Evolutionary conservation across 2,329 filamentous ascomycete genomes (phyloP), one percentile per base, ranked within the genome.

Genomic region (Penicillium griseofulvum): DNA sequence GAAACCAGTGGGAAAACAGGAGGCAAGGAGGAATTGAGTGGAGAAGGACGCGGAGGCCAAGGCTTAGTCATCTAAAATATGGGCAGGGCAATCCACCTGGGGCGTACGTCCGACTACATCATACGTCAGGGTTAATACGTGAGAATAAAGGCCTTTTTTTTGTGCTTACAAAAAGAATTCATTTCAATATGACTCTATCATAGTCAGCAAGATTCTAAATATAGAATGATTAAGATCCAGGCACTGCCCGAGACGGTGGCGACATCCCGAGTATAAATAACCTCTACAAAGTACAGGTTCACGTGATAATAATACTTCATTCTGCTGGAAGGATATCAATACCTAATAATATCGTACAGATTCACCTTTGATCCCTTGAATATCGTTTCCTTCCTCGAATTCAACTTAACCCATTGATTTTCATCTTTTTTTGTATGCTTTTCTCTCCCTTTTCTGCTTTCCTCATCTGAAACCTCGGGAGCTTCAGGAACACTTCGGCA

Each of bases 31-130:
- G 55, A 55, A 61, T 49, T 58, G 38, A 49, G 61, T 64, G 63
- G 62, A 65, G 63, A 60, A 50, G 49, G 56, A 63, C 56, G 55
- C 45, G 57, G 58, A 62, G 61, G 46, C 52, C 38, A 50, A 36
- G 26, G 55, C 43, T 65, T 65, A 65, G 63, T 65, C 63, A 65
- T 36, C 49, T 42, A 26, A 50, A 59, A 31, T 36, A 42, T 44
- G 28, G 28, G 28, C 28, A 44, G n/a, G n/a, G 26, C 41, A 43
- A 29, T 43, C 22, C 24, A 17, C 24, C 29, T 29, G 12, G n/a
- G n/a, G 29, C 12, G 5, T 17, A 43, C 3, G 12, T 14, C 12
- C 28, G 19, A 19, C 43, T 22, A 31, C 9, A 19, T 34, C 29
- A n/a, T 22, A 31, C 14, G 29, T 34, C 29, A n/a, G 29, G 22